Base-by-base conservation (phyloP, 176 grass and related monocot species). In the Triticum dicoccoides region DNA sequence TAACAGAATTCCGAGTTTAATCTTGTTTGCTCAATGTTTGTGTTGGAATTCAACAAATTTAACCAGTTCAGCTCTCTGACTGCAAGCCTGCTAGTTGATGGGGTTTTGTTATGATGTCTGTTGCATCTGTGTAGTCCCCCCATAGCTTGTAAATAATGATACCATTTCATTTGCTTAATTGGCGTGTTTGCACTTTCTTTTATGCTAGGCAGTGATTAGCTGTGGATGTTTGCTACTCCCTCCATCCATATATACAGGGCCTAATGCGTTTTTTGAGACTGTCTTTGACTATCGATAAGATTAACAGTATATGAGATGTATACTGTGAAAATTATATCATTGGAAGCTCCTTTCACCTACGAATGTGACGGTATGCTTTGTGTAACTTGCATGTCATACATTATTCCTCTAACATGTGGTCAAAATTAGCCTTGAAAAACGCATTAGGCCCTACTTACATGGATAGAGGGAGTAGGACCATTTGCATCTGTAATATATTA, bases 181-280 rank as follows among this genome's bases (percentile, higher is more conserved):
- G 29, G 54, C 18, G 14, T 34, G 34, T 84, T 84, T 35, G 11
- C 45, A 49, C 58, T 84, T 84, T 45, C 37, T 24, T 76, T 25
- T 76, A 51, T 81, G 45, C 4, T 68, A 45, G 80, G 68, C 20
- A 68, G 10, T 61, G 78, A 45, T 25, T 80, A 84, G 56, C 56
- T 59, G 56, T 20, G 56, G 35, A n/a, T 84, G 75, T 51, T 83
- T 30, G 38, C 20, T 21, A 21, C 10, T 41, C 39, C 39, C 39
- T 41, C 39, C 39, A 41, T 41, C 9, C 39, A 41, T 41, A 41
- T 41, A 41, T 41, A 41, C 9, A 41, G 39, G 39, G 39, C 39
- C 39, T 41, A 41, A 41, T 41, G 39, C 29, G 29, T 30, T 30
- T 30, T 30, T 30, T 30, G 29, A 30, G 29, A 30, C 29, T 30